Base-by-base conservation (phyloP, 306 rosid genomes). In the Abrus pulchellus region DNA sequence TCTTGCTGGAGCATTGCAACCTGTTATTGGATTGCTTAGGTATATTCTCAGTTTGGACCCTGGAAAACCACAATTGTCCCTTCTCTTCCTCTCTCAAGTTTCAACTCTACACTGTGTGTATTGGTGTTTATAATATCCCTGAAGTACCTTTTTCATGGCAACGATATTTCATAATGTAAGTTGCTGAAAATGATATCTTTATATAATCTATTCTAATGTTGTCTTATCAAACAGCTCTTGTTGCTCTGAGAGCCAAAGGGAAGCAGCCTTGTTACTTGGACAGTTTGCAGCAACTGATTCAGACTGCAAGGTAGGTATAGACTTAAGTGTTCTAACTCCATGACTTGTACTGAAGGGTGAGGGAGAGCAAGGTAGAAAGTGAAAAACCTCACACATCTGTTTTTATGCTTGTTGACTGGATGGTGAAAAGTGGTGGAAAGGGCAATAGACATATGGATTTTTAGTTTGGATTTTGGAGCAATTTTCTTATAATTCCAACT, bases 211-310 rank as follows among this genome's bases (percentile, higher is more conserved):
- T 41, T 69, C 66, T 62, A 59, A 64, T 68, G 72, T 75, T 52
- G 75, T 79, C 54, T 76, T 66, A 68, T 77, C 41, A 54, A 57
- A 80, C 90, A 96, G 98, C 67, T 96, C 99, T 5, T 90, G 93
- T 84, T 96, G 99, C 89, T 85, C 93, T 20, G 99, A 96, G 87
- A 96, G 99, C 85, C 99, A 92, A 87, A 87, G 99, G 78, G 99
- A 96, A 85, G 99, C 99, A 65, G 98, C 99, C 34, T 86, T 96
- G 84, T 87, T 96, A 80, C 93, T 93, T 78, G 99, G 99, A 77
- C 99, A 96, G 69, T 96, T 96, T 86, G 99, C 99, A 9, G 98
- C 99, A 13, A 96, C 99, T 70, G 99, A 96, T 89, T 96, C 98
- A 56, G 99, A 93, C 83, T 90, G 99, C 87, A 96, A 96, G 94